Conservation (phyloP, 2,329 filamentous ascomycete genomes). For the Fusarium gaditjirri region DNA sequence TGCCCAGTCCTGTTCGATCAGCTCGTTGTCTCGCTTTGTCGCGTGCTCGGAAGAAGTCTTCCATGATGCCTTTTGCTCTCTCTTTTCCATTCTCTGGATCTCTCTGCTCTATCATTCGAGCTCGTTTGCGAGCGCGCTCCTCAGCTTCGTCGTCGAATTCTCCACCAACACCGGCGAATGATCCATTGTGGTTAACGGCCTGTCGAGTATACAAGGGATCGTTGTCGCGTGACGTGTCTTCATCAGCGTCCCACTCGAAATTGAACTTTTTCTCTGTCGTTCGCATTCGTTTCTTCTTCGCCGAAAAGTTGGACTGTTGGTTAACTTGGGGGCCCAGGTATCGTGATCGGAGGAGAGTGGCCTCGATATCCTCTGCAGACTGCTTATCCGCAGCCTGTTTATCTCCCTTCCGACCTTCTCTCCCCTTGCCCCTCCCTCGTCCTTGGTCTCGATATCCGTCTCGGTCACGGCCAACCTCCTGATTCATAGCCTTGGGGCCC, state of each 20-base stretch:
- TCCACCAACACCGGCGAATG: conserved; percentile 61
- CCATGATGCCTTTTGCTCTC: conserved; percentile 82
- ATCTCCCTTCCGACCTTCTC: conserved; percentile 49
- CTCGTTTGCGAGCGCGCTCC: conserved; percentile 65
- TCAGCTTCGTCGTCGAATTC: conserved; percentile 66
- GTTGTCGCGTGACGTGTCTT: conserved; percentile 78
- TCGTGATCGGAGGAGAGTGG: conserved; percentile 77
- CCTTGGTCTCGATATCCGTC: conserved; percentile 20
- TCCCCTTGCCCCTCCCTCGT: conserved; percentile 49
- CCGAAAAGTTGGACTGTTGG: conserved; percentile 84
- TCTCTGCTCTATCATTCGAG: conserved; percentile 76
- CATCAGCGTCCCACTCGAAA: conserved; percentile 95
- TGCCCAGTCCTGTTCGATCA: conserved; percentile 79
- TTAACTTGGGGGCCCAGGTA: conserved; percentile 95
- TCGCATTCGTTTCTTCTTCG: conserved; percentile 93
- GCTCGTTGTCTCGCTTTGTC: conserved; percentile 76
- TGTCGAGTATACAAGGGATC: conserved; percentile 76
- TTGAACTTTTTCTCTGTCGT: conserved; percentile 98
- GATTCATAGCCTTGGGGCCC: conserved; percentile 73
- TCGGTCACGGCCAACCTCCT: conserved; percentile 52
- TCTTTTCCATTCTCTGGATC: conserved; percentile 81
- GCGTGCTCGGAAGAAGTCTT: conserved; percentile 77
- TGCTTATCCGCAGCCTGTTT: conserved; percentile 52
- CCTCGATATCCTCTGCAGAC: conserved; percentile 73
- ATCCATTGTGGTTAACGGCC: conserved; percentile 46